phyloP scores from a whole-genome alignment of 2,329 filamentous ascomycete species.

The Pseudopyrenochaeta lycopersici region DNA sequence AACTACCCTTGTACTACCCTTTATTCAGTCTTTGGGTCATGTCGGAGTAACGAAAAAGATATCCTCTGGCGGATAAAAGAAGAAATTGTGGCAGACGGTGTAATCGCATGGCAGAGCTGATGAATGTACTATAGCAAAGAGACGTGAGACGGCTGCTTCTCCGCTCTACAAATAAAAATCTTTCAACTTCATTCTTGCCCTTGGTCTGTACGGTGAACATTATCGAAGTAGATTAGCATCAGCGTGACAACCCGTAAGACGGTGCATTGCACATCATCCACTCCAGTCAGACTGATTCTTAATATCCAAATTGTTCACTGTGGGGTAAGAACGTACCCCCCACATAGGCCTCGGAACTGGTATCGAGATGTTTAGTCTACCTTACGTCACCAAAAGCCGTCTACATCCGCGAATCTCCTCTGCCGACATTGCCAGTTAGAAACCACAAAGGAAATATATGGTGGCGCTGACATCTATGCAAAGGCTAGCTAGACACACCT shows the following conservation, averaged over 20 bases:
- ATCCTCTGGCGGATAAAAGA: conserved; percentile 27
- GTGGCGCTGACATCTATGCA: neutral
- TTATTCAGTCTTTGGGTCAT: conserved; percentile 28
- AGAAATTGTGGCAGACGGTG: conserved; percentile 25
- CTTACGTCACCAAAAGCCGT: conserved; percentile 14
- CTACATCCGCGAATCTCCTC: conserved; percentile 1
- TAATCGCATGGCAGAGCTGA: conserved; percentile 25
- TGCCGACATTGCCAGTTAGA: neutral
- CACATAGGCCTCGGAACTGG: conserved; percentile 14
- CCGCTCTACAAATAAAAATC: conserved; percentile 36
- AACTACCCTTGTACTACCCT: conserved; percentile 37
- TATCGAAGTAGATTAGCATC: too few relatives aligned
- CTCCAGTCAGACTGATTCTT: too few relatives aligned
- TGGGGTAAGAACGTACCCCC: neutral
- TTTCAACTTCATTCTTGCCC: conserved; percentile 15
- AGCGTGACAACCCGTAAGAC: too few relatives aligned
- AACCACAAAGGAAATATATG: neutral
- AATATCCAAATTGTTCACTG: too few relatives aligned
- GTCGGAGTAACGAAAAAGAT: conserved; percentile 33
- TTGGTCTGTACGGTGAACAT: neutral
- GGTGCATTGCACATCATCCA: too few relatives aligned
- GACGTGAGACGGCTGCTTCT: conserved; percentile 42
- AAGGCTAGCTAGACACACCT: neutral
- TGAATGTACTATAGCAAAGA: conserved; percentile 40
- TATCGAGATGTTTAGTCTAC: neutral